Conservation (phyloP, 305 asterid species). For the Plantago lanceolata region DNA sequence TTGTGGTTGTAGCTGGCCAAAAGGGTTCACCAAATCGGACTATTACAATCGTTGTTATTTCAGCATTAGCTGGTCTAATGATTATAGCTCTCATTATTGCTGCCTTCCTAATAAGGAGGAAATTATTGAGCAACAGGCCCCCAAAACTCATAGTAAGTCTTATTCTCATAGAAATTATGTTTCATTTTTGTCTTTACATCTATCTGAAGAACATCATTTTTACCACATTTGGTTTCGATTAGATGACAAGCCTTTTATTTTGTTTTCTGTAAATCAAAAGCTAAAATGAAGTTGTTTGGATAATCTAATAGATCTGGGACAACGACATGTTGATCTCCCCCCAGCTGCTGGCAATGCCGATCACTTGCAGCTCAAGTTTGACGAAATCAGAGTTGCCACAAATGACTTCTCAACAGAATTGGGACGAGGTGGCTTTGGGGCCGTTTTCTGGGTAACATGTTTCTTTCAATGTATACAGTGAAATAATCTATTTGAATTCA, state of each 20-base stretch:
- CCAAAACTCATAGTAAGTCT: neutral
- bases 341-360: neutral
- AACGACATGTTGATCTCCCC: too few species aligned
- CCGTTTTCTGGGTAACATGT: neutral
- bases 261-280: too few species aligned
- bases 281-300: too few species aligned
- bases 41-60: conserved; percentile 11
- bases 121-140: too few species aligned
- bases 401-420: conserved; percentile 1
- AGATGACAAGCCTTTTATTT: too few species aligned
- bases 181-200: neutral
- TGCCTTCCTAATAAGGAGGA: neutral
- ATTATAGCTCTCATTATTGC: neutral
- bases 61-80: neutral
- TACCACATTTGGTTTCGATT: too few species aligned
- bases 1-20: neutral
- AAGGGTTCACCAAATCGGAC: neutral
- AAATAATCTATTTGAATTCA: neutral
- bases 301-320: too few species aligned
- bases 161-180: neutral
- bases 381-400: neutral
- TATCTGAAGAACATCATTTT: too few species aligned
- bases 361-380: neutral
- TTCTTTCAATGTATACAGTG: neutral
- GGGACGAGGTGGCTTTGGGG: neutral